Percentiles rank a stretch among this genome's conserved stretches.
These are phyloP conservation scores for Fusarium algeriense DNA, from an alignment of 2,329 filamentous ascomycete species.

Conservation along the genomic window DNA sequence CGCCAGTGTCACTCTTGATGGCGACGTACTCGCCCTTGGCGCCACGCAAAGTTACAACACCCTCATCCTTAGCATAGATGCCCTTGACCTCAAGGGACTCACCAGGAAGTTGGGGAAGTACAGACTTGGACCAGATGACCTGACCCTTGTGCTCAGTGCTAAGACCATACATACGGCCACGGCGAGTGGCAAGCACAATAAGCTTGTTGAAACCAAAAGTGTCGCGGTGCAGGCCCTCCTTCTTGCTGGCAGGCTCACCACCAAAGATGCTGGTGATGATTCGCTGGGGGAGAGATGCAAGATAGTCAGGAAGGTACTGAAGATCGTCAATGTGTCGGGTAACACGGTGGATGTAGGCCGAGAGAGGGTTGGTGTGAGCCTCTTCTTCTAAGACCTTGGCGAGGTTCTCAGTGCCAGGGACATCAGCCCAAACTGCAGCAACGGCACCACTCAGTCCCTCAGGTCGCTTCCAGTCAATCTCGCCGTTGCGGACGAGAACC, in stretches of 20 bases:
- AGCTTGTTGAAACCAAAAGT: slow-evolving; percentile 91
- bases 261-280: slow-evolving; percentile 75
- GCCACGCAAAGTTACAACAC: slow-evolving; percentile 69
- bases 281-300: slow-evolving; percentile 76
- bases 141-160: slow-evolving; percentile 80
- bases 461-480: slow-evolving; percentile 80
- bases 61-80: slow-evolving; percentile 71
- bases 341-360: slow-evolving; percentile 90
- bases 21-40: slow-evolving; percentile 72
- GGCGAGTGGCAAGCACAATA: slow-evolving; percentile 81
- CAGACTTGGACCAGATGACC: slow-evolving; percentile 80
- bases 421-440: slow-evolving; percentile 83
- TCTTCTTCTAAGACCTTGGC: slow-evolving; percentile 87
- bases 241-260: slow-evolving; percentile 60
- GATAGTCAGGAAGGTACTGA: slow-evolving; percentile 78
- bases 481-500: slow-evolving; percentile 86
- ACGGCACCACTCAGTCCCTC: slow-evolving; percentile 86
- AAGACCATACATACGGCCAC: slow-evolving; percentile 83
- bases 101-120: slow-evolving; percentile 66
- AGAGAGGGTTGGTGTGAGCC: slow-evolving; percentile 81
- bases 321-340: slow-evolving; percentile 85
- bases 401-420: slow-evolving; percentile 78
- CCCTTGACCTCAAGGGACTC: slow-evolving; percentile 75
- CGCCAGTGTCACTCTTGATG: slow-evolving; percentile 67
- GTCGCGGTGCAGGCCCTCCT: slow-evolving; percentile 70